Evolutionary conservation across 2,329 filamentous ascomycete species (phyloP).

Genomic region (Gremmenia infestans): DNA sequence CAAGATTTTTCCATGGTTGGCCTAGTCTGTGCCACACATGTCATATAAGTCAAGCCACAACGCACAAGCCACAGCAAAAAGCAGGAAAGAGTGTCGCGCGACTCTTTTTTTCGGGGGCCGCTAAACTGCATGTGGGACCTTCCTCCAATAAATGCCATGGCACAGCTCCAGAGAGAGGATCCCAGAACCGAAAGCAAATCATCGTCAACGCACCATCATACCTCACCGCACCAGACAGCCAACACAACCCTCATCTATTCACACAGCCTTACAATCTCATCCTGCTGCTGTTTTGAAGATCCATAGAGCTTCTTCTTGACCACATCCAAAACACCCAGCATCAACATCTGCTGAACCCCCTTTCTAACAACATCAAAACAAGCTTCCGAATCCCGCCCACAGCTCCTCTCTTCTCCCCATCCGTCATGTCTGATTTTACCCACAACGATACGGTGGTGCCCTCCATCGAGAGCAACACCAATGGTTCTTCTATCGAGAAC

Average conservation of each 20-base stretch:
- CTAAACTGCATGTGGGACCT: constrained; percentile 13
- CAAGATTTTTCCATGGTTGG: background rate
- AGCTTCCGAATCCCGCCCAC: constrained; percentile 4
- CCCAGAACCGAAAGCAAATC: constrained; percentile 3
- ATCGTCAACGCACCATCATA: constrained; percentile 5
- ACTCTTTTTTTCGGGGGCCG: background rate
- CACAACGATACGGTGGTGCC: constrained; percentile 17
- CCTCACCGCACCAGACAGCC: constrained; percentile 1
- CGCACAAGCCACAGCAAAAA: constrained; percentile 4
- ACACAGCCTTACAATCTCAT: background rate
- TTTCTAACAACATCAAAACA: background rate
- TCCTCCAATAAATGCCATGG: constrained; percentile 15
- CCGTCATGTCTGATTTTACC: constrained; percentile 21
- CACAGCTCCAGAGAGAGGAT: background rate
- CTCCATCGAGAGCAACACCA: constrained; percentile 20
- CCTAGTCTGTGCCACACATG: constrained; percentile 6
- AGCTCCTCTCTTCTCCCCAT: constrained; percentile 2
- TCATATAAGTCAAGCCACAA: background rate
- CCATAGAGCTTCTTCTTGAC: too few species aligned
- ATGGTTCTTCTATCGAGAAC: constrained; percentile 17
- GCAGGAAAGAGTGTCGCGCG: constrained; percentile 8
- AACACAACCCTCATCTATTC: background rate
- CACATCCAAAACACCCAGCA: background rate
- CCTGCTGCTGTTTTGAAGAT: background rate
- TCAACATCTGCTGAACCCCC: background rate